phyloP scores from a whole-genome alignment of 371 early-diverging fungal genomes.

The Mucor velutinosus region DNA sequence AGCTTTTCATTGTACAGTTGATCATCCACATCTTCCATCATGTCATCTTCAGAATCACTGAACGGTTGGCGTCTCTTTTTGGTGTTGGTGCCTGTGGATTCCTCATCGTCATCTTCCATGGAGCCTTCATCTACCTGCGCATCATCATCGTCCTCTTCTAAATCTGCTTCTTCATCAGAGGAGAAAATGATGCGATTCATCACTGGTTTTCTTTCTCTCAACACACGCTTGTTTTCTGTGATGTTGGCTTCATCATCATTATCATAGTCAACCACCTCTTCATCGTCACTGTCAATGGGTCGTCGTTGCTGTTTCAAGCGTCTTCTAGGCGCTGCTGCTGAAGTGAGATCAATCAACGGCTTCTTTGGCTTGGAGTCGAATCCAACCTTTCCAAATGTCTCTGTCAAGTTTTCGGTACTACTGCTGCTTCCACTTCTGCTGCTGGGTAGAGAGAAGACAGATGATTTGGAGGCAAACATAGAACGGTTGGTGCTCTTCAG shows the following conservation, averaged over 20 bases:
- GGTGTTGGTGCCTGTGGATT: neutral
- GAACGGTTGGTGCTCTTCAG: conserved; percentile 8
- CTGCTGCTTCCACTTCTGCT: neutral
- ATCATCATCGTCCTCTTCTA: neutral
- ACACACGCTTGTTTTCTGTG: neutral
- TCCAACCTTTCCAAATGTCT: neutral
- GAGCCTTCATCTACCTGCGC: neutral
- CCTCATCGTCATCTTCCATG: neutral
- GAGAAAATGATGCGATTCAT: neutral
- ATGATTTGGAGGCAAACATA: conserved; percentile 1
- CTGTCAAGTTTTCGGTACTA: conserved; percentile 8
- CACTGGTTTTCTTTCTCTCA: conserved; percentile 7
- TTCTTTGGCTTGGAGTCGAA: neutral
- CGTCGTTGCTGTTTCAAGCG: neutral
- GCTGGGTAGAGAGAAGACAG: neutral
- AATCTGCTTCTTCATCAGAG: conserved; percentile 2
- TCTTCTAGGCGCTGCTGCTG: neutral
- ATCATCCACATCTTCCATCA: conserved; percentile 16
- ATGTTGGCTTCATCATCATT: neutral
- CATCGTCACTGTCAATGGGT: neutral
- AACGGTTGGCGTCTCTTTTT: neutral
- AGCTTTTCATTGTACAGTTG: conserved; percentile 18
- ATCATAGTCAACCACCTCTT: neutral
- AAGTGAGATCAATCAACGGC: neutral
- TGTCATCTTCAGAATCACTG: conserved; percentile 12